These are phyloP conservation scores for Cetraspora pellucida DNA, from an alignment of 192 early-diverging fungal genomes.

Conservation along the genomic window DNA sequence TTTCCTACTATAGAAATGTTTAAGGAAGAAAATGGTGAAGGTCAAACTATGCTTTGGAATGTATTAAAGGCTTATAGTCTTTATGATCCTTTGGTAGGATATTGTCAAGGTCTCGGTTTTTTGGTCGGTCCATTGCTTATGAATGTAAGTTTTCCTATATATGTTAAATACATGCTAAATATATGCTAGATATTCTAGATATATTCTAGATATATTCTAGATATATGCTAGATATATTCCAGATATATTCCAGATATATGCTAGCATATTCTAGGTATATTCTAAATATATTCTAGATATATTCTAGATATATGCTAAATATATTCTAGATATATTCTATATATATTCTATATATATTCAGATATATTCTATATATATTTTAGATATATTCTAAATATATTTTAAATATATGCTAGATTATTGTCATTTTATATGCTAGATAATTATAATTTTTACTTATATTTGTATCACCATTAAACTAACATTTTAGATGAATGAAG, in stretches of 20 bases:
- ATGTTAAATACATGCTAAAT: background rate
- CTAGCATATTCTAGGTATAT: too few species aligned
- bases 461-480: too few species aligned
- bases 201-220: background rate
- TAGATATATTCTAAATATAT: background rate
- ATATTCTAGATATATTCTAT: background rate
- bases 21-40: slow-evolving; percentile 75
- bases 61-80: slow-evolving; percentile 92
- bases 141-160: slow-evolving; percentile 63
- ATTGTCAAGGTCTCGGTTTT: slow-evolving; percentile 97
- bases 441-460: too few species aligned
- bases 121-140: slow-evolving; percentile 90
- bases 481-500: slow-evolving; percentile 87
- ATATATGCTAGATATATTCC: background rate
- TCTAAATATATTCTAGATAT: background rate
- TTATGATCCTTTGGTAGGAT: slow-evolving; percentile 94
- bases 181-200: background rate
- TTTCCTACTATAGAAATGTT: slow-evolving; percentile 92
- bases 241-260: too few species aligned
- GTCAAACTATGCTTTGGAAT: slow-evolving; percentile 84
- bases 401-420: background rate
- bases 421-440: background rate
- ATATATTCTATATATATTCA: background rate
- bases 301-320: background rate
- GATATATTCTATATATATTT: background rate